phyloP scores from a whole-genome alignment of 1,284 basidiomycete genomes.

The Cryptococcus sp. region DNA sequence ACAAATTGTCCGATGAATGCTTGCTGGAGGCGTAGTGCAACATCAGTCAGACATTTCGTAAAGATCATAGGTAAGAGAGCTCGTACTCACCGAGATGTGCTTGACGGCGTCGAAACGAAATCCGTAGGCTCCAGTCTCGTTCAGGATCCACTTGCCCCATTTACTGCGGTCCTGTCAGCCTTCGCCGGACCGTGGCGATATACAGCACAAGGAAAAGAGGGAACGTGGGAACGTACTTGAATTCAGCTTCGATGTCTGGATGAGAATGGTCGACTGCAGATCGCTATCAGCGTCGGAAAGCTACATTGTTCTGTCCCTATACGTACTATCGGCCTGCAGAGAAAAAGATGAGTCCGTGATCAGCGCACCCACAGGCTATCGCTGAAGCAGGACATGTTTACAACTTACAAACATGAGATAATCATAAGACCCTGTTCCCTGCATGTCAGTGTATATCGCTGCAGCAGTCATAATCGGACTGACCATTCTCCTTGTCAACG shows the following conservation, averaged over 20 bases:
- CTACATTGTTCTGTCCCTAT: no score
- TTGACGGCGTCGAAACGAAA: constrained; percentile 90
- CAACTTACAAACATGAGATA: constrained; percentile 53
- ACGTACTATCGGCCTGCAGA: neutral
- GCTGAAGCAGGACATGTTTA: no score
- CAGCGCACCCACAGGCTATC: no score
- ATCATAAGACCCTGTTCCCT: constrained; percentile 40
- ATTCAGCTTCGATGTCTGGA: constrained; percentile 63
- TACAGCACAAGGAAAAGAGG: no score
- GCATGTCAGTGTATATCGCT: neutral
- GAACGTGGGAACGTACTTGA: constrained; percentile 31
- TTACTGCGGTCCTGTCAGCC: constrained; percentile 36
- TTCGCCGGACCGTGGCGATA: neutral
- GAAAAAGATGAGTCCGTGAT: constrained; percentile 5
- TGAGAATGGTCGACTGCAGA: constrained; percentile 75
- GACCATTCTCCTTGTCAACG: constrained; percentile 56
- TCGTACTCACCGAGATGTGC: constrained; percentile 47
- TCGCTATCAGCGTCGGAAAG: neutral
- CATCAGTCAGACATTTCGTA: neutral
- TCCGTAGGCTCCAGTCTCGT: constrained; percentile 77
- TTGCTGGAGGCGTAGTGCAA: constrained; percentile 18
- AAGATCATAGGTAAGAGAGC: neutral
- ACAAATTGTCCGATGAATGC: constrained; percentile 61
- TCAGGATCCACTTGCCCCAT: constrained; percentile 62
- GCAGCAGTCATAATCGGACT: neutral